Percentiles rank a stretch among this genome's conserved stretches.
Evolutionary conservation across 2,329 filamentous ascomycete genomes (phyloP).

Genomic region (Mycosphaerella arachidis): DNA sequence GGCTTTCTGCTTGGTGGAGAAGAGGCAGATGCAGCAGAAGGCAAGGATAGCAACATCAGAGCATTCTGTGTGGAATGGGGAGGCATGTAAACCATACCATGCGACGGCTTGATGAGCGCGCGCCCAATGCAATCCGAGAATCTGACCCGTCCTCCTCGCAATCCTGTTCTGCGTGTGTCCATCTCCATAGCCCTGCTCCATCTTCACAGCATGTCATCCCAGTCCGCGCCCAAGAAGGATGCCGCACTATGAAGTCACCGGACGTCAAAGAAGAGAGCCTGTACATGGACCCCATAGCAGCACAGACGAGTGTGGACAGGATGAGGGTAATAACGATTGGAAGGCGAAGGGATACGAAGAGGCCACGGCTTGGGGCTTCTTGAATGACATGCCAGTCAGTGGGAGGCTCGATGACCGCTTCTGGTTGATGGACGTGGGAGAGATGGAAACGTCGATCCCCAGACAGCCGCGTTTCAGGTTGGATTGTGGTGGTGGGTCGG

Average conservation of each 20-base stretch:
- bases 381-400: slow-evolving; percentile 8
- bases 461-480: no score
- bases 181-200: slow-evolving; percentile 3
- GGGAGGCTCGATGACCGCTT: slow-evolving; percentile 2
- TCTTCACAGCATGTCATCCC: slow-evolving; percentile 7
- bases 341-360: slow-evolving; percentile 10
- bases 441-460: slow-evolving; percentile 6
- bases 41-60: slow-evolving; percentile 48
- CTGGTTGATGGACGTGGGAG: slow-evolving; percentile 8
- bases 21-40: slow-evolving; percentile 37
- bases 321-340: slow-evolving; percentile 12
- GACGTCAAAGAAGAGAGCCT: background rate
- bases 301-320: slow-evolving; percentile 3
- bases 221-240: background rate
- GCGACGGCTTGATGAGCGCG: no score
- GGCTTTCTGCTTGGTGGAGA: slow-evolving; percentile 80
- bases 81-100: slow-evolving; percentile 61
- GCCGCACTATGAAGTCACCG: background rate
- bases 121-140: no score
- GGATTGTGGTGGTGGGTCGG: no score
- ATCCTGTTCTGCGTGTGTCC: background rate
- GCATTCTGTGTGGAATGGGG: slow-evolving; percentile 91
- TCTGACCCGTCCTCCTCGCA: no score
- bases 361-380: slow-evolving; percentile 7
- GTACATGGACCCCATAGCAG: slow-evolving; percentile 8